phyloP scores from a whole-genome alignment of 352 stramenopile genomes.

The Pythium aquatile region DNA sequence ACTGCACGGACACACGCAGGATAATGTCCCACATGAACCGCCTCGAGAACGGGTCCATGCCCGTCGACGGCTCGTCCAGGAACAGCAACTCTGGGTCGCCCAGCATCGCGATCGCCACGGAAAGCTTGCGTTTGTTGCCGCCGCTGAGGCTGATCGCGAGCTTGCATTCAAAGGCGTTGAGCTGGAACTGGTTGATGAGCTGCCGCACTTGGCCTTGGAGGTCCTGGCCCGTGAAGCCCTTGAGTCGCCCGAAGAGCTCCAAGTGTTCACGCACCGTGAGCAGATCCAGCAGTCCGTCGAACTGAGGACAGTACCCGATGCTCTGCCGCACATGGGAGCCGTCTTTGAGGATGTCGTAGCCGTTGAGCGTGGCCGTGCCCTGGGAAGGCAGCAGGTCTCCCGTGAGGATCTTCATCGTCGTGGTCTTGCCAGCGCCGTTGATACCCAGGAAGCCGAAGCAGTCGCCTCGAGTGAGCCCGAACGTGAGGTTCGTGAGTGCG shows the following conservation, averaged over 20 bases:
- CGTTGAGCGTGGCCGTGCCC: conserved; percentile 79
- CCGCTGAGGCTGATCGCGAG: conserved; percentile 78
- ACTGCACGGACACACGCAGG: conserved; percentile 52
- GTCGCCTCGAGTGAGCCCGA: conserved; percentile 81
- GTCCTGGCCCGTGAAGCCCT: conserved; percentile 56
- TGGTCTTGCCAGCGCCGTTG: conserved; percentile 81
- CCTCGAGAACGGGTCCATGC: conserved; percentile 74
- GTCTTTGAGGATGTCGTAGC: conserved; percentile 80
- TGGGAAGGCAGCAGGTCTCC: conserved; percentile 63
- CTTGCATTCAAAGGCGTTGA: conserved; percentile 58
- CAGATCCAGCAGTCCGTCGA: conserved; percentile 94
- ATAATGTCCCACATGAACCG: conserved; percentile 80
- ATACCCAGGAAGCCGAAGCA: conserved; percentile 93
- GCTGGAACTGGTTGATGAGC: conserved; percentile 53
- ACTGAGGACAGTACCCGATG: conserved; percentile 97
- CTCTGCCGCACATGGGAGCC: conserved; percentile 51
- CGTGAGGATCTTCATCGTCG: conserved; percentile 80
- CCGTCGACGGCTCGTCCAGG: conserved; percentile 95
- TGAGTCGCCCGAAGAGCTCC: conserved; percentile 93
- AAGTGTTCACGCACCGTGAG: conserved; percentile 95
- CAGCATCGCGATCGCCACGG: conserved; percentile 96
- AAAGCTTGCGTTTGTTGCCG: conserved; percentile 98
- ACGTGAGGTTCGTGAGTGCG: conserved; percentile 76
- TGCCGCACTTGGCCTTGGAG: conserved; percentile 39
- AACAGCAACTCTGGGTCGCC: conserved; percentile 93